Percentiles rank a stretch among this genome's conserved stretches.
Evolutionary conservation across 805 yeast genomes (phyloP).

Genomic region (Lachancea waltii): DNA sequence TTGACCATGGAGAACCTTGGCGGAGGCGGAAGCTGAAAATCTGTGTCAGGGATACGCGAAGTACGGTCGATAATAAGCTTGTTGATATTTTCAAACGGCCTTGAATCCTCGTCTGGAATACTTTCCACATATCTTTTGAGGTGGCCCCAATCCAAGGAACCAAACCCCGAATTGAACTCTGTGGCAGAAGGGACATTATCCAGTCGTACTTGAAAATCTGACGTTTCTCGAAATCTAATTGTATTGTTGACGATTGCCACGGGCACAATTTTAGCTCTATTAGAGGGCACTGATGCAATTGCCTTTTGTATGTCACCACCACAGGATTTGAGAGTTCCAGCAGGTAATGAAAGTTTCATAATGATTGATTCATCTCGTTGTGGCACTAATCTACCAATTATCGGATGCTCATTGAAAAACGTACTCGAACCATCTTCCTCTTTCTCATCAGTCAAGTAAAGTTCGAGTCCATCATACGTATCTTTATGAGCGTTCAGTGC

Average conservation of each 20-base stretch:
- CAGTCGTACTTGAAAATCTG: slow-evolving; percentile 77
- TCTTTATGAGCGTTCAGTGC: slow-evolving; percentile 30
- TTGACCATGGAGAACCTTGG: slow-evolving; percentile 72
- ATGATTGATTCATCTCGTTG: slow-evolving; percentile 51
- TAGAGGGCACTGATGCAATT: slow-evolving; percentile 27
- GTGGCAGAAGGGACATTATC: slow-evolving; percentile 46
- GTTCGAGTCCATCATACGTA: slow-evolving; percentile 23
- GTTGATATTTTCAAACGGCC: slow-evolving; percentile 34
- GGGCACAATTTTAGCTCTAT: slow-evolving; percentile 44
- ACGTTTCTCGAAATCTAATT: slow-evolving; percentile 74
- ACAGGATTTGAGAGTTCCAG: slow-evolving; percentile 38
- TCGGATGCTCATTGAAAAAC: slow-evolving; percentile 50
- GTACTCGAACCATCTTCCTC: slow-evolving; percentile 33
- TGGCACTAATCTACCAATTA: slow-evolving; percentile 42
- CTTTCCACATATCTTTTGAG: slow-evolving; percentile 29
- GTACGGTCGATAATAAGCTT: slow-evolving; percentile 22
- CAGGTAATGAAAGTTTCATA: slow-evolving; percentile 56
- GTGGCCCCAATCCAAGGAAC: slow-evolving; percentile 28
- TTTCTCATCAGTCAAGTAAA: slow-evolving; percentile 35
- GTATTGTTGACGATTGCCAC: slow-evolving; percentile 61
- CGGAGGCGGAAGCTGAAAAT: slow-evolving; percentile 64
- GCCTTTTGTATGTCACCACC: slow-evolving; percentile 41
- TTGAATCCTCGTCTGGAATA: slow-evolving; percentile 34
- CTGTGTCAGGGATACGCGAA: slow-evolving; percentile 19
- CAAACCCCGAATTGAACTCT: slow-evolving; percentile 27